Conservation (phyloP, 2,329 filamentous ascomycete genomes). For the Neonectria punicea region DNA sequence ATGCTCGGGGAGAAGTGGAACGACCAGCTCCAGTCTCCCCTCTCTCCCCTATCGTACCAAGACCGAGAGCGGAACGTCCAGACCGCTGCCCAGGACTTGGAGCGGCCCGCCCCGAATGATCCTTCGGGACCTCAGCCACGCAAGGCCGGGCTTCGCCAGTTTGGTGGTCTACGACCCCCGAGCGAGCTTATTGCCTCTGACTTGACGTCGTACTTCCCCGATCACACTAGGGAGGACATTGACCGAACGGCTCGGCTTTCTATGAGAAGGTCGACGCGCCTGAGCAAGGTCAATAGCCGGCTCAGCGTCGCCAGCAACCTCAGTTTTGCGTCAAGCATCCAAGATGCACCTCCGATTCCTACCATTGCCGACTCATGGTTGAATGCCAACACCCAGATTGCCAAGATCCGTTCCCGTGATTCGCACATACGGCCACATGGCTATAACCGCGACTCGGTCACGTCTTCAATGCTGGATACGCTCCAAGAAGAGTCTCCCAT, state of each 20-base stretch:
- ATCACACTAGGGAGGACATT: constrained; percentile 92
- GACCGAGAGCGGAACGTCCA: constrained; percentile 76
- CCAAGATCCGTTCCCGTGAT: constrained; percentile 54
- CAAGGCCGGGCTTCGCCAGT: constrained; percentile 75
- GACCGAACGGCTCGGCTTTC: constrained; percentile 95
- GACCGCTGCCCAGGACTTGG: constrained; percentile 67
- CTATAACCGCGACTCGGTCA: constrained; percentile 84
- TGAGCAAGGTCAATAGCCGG: constrained; percentile 92
- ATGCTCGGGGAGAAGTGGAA: constrained; percentile 89
- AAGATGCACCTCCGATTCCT: constrained; percentile 93
- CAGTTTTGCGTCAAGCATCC: constrained; percentile 91
- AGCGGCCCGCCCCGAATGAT: constrained; percentile 64
- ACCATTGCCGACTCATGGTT: constrained; percentile 96
- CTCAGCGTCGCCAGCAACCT: constrained; percentile 93
- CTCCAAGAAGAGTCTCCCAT: constrained; percentile 89
- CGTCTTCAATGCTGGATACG: constrained; percentile 88
- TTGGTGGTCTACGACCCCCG: constrained; percentile 91
- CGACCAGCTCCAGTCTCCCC: constrained; percentile 81
- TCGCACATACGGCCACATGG: constrained; percentile 59
- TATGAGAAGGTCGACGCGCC: constrained; percentile 86
- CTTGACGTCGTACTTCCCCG: constrained; percentile 95
- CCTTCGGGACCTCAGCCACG: constrained; percentile 54
- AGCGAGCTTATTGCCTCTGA: constrained; percentile 98
- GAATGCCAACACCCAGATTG: constrained; percentile 56
- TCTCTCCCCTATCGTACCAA: constrained; percentile 81